phyloP scores from a whole-genome alignment of 2,329 filamentous ascomycete genomes.

The Thelonectria rubi region DNA sequence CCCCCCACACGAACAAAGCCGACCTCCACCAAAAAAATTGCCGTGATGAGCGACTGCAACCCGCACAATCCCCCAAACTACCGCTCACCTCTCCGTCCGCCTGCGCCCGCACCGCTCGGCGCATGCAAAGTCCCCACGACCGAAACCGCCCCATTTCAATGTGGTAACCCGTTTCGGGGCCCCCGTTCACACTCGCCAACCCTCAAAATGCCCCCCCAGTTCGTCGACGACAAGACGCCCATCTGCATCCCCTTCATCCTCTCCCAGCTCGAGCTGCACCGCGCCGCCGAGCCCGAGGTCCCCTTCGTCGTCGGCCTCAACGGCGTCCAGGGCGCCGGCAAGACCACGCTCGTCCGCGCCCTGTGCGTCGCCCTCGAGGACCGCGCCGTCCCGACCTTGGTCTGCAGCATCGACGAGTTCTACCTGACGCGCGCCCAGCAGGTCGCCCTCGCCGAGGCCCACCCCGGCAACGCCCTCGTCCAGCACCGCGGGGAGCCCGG shows the following conservation, averaged over 20 bases:
- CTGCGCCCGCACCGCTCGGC: constrained; percentile 5
- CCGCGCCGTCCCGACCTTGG: constrained; percentile 69
- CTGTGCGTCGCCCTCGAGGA: constrained; percentile 69
- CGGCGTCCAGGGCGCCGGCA: constrained; percentile 90
- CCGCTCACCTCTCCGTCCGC: not conserved
- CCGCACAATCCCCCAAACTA: too few species aligned
- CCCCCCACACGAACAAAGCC: not conserved
- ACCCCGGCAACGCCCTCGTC: constrained; percentile 78
- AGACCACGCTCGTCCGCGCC: constrained; percentile 82
- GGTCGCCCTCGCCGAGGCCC: constrained; percentile 66
- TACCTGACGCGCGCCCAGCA: constrained; percentile 81
- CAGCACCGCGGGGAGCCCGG: constrained; percentile 86
- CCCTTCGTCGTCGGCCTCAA: constrained; percentile 89
- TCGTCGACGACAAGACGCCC: constrained; percentile 80
- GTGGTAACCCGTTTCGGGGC: constrained; percentile 8
- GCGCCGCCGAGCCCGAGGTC: constrained; percentile 50
- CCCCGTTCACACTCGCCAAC: not conserved
- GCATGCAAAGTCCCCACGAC: not conserved
- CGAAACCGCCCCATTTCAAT: constrained; percentile 9
- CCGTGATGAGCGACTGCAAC: not conserved
- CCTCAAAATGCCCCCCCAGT: constrained; percentile 47
- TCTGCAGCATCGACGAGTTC: constrained; percentile 88
- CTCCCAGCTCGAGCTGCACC: constrained; percentile 63
- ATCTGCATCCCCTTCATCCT: constrained; percentile 83
- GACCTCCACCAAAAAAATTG: not conserved